phyloP scores from a whole-genome alignment of 2,329 filamentous ascomycete species.

The Samsoniella hepiali region DNA sequence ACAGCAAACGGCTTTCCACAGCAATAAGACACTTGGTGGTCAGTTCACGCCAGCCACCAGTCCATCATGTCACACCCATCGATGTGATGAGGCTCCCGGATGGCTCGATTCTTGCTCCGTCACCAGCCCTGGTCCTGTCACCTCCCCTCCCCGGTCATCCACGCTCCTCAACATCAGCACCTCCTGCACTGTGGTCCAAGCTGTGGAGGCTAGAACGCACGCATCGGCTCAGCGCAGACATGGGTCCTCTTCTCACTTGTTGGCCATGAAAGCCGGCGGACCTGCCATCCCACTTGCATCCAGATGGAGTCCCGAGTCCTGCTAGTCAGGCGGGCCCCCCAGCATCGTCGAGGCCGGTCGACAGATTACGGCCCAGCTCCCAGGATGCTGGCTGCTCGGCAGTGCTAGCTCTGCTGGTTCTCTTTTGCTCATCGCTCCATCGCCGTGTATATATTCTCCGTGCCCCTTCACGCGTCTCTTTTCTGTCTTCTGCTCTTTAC shows the following conservation, averaged over 20 bases:
- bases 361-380: constrained; percentile 8
- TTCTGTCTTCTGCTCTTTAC: background rate
- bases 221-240: constrained; percentile 5
- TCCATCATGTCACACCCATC: background rate
- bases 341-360: constrained; percentile 5
- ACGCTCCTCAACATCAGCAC: background rate
- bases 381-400: background rate
- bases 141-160: background rate
- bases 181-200: constrained; percentile 5
- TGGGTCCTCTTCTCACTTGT: background rate
- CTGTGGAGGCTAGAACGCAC: constrained; percentile 12
- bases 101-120: background rate
- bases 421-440: background rate
- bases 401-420: background rate
- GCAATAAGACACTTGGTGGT: background rate
- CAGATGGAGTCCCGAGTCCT: background rate
- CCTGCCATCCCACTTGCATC: constrained; percentile 8
- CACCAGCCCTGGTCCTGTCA: background rate
- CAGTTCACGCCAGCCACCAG: background rate
- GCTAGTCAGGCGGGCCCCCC: background rate
- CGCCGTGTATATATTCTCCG: constrained; percentile 11
- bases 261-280: background rate
- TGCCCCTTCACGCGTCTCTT: background rate
- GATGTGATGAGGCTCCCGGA: background rate
- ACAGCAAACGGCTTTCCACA: background rate